These are phyloP conservation scores for Erodium moschatum DNA, from an alignment of 441 rosid species.

Conservation along the genomic window DNA sequence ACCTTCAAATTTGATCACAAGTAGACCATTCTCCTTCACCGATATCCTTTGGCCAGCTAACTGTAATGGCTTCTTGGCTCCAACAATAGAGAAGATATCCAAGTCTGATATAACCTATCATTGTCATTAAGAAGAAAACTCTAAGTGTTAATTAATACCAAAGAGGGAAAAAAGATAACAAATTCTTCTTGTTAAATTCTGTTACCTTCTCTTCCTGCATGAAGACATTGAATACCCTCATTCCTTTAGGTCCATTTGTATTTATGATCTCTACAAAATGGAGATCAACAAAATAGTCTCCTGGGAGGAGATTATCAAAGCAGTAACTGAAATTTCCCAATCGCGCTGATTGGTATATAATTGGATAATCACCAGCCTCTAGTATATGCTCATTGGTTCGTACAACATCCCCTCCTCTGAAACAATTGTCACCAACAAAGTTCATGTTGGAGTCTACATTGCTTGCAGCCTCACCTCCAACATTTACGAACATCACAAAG, in stretches of 20 bases:
- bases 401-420: conserved; percentile 57
- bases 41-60: conserved; percentile 55
- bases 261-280: conserved; percentile 80
- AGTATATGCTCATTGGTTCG: conserved; percentile 56
- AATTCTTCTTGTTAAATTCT: not conserved
- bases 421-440: conserved; percentile 44
- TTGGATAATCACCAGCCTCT: conserved; percentile 69
- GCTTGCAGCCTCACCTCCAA: conserved; percentile 48
- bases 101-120: conserved; percentile 71
- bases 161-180: not conserved
- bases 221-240: conserved; percentile 69
- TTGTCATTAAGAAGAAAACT: conserved; percentile 15
- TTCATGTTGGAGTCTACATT: conserved; percentile 35
- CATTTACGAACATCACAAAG: conserved; percentile 57
- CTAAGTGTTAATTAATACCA: not conserved
- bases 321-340: conserved; percentile 58
- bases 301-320: conserved; percentile 41
- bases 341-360: conserved; percentile 64
- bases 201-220: conserved; percentile 83
- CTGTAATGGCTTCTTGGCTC: conserved; percentile 68
- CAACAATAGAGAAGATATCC: conserved; percentile 70
- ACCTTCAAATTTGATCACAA: conserved; percentile 61
- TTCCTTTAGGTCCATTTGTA: conserved; percentile 75
- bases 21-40: conserved; percentile 51
- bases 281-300: conserved; percentile 60